Evolutionary conservation across 1,139 yeast species (phyloP), one percentile per base, ranked within the genome.

Genomic region (Debaryomyces nepalensis): DNA sequence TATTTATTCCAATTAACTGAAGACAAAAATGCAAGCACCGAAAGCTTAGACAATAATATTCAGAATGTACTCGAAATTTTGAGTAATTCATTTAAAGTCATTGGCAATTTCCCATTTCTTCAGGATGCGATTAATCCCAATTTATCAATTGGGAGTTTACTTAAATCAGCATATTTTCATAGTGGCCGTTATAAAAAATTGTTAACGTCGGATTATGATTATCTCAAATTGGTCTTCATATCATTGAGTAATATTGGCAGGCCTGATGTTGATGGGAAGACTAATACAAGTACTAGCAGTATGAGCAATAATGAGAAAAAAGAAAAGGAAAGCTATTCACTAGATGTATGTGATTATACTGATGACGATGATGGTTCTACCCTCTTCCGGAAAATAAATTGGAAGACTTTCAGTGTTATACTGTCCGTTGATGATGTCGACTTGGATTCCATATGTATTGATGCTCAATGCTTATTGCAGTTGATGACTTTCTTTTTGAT

Each of bases 401-500:
- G 73, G 73, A 42, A 45, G 11, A 41, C 59, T 2, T 51, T 64
- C 33, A 42, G 45, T 2, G 37, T 45, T 4, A 43, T 65, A 2
- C 47, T 48, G 26, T 41, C 45, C 6, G 58, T 52, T 40, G 72
- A 66, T 44, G 54, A 47, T 4, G 48, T 66, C 5, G 73, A 75
- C 19, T 38, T 71, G 0, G 57, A 62, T 1, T 48, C 56, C 1
- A 48, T 74, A 38, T 45, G 48, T 2, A 46, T 82, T 1, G 54
- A 66, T 1, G 75, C 74, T 0, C 42, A 52, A 0, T 65, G 61
- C 4, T 45, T 81, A 30, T 58, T 63, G 7, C 63, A 61, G 5
- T 37, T 81, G 1, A 33, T 81, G 4, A 66, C 82, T 0, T 69
- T 81, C 46, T 48, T 75, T 15, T 58, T 81, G 22, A 48, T 68